phyloP scores from a whole-genome alignment of 768 basidiomycete species.

The Phylloporus rhodoxanthus region DNA sequence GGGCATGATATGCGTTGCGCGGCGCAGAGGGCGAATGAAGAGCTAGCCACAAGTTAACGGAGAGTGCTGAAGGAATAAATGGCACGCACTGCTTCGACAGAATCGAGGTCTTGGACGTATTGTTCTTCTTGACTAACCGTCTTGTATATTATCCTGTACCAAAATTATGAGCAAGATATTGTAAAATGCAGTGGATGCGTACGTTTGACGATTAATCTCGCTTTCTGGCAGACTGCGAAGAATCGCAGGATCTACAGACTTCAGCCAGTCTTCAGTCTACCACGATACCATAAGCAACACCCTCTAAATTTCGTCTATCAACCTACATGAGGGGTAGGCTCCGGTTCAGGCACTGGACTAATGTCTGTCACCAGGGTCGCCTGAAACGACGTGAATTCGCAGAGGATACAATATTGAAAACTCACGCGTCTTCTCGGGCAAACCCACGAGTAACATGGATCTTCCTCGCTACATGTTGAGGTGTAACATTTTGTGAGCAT shows the following conservation, averaged over 20 bases:
- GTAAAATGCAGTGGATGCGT: conserved; percentile 6
- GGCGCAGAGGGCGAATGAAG: conserved; percentile 51
- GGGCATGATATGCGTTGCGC: conserved; percentile 53
- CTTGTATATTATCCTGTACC: conserved; percentile 66
- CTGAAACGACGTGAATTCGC: conserved; percentile 18
- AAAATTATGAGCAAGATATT: neutral
- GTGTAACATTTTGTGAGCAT: conserved; percentile 88
- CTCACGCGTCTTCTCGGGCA: conserved; percentile 66
- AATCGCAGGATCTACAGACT: conserved; percentile 44
- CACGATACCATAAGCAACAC: conserved; percentile 1
- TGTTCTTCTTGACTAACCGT: conserved; percentile 85
- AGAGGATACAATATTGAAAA: neutral
- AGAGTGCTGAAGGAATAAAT: conserved; percentile 30
- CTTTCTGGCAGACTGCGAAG: conserved; percentile 57
- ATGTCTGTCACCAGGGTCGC: conserved; percentile 20
- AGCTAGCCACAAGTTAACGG: conserved; percentile 30
- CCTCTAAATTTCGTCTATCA: conserved; percentile 25
- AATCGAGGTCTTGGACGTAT: conserved; percentile 81
- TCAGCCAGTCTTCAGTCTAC: conserved; percentile 46
- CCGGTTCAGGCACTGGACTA: conserved; percentile 20
- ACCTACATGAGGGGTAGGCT: conserved; percentile 27
- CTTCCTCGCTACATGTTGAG: conserved; percentile 75
- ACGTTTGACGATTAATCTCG: conserved; percentile 81
- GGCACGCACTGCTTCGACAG: conserved; percentile 60
- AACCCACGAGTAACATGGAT: conserved; percentile 73